Percentiles rank a stretch among this genome's conserved stretches.
These are phyloP conservation scores for Helicocarpus griseus DNA, from an alignment of 2,329 filamentous ascomycete species.

Conservation along the genomic window DNA sequence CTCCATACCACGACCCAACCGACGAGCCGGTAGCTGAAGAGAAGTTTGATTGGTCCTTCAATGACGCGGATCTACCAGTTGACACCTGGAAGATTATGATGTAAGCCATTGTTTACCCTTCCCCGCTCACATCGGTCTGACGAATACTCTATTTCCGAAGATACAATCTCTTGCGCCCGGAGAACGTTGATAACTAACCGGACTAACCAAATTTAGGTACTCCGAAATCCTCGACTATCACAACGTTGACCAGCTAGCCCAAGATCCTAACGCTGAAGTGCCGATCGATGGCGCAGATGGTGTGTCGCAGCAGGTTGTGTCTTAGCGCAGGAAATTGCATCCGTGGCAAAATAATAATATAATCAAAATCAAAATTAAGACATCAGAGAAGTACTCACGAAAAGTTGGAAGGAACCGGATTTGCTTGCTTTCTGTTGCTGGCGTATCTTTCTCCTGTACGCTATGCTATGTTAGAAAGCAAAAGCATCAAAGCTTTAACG, in stretches of 20 bases:
- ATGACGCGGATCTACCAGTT: constrained; percentile 91
- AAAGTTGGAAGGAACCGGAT: too few relatives aligned
- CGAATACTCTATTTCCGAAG: not conserved
- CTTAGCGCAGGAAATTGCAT: not conserved
- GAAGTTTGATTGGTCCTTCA: constrained; percentile 99
- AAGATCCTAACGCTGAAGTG: constrained; percentile 14
- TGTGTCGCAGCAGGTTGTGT: not conserved
- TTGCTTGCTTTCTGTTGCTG: too few relatives aligned
- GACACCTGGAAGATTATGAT: constrained; percentile 99
- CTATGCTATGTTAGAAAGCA: too few relatives aligned
- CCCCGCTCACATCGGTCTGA: not conserved
- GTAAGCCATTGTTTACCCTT: constrained; percentile 44
- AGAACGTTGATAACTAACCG: not conserved
- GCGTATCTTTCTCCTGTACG: too few relatives aligned
- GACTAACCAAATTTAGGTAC: constrained; percentile 54
- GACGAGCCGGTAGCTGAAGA: constrained; percentile 93
- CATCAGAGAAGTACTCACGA: too few relatives aligned
- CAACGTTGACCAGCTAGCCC: constrained; percentile 59
- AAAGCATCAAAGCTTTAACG: too few relatives aligned
- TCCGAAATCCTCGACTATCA: constrained; percentile 98
- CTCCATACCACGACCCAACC: constrained; percentile 92
- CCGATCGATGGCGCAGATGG: not conserved
- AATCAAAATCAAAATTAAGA: not conserved
- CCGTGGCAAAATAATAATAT: not conserved
- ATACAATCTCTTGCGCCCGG: not conserved